A percentile compares a stretch with the other conserved stretches of the same genome.
Conservation (phyloP, 2,329 filamentous ascomycete genomes). For the Rosellinia necatrix region DNA sequence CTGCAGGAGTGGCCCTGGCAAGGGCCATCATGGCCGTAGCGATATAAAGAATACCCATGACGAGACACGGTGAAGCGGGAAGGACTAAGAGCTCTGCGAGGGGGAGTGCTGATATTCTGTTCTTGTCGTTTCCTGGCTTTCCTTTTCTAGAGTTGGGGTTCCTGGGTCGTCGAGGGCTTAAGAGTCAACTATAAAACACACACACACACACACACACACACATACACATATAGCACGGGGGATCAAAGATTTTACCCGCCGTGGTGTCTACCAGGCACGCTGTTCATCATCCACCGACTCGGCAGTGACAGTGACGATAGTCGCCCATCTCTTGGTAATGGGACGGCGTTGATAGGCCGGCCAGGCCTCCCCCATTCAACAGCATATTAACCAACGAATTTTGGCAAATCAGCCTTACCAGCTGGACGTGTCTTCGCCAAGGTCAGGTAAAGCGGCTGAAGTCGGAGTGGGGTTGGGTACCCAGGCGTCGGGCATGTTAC, state of each 20-base stretch:
- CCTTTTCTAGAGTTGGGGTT: conserved; percentile 11
- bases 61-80: conserved; percentile 6
- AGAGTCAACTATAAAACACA: too few relatives aligned
- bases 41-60: conserved; percentile 24
- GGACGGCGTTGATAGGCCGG: conserved; percentile 19
- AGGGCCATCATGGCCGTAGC: conserved; percentile 16
- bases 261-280: neutral
- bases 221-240: neutral
- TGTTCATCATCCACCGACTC: conserved; percentile 3
- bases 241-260: conserved; percentile 20
- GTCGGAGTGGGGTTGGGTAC: conserved; percentile 19
- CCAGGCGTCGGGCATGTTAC: neutral
- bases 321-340: conserved; percentile 21
- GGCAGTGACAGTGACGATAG: conserved; percentile 16
- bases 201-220: too few relatives aligned
- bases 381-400: conserved; percentile 25
- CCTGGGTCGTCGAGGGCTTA: neutral
- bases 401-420: conserved; percentile 32
- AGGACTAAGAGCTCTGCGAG: neutral
- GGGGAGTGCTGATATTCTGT: neutral
- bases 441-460: conserved; percentile 31
- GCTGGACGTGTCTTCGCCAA: conserved; percentile 23
- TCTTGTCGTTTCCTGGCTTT: neutral
- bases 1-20: conserved; percentile 7
- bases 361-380: neutral